phyloP scores from a whole-genome alignment of 192 early-diverging fungal genomes.

The Podila epigama region DNA sequence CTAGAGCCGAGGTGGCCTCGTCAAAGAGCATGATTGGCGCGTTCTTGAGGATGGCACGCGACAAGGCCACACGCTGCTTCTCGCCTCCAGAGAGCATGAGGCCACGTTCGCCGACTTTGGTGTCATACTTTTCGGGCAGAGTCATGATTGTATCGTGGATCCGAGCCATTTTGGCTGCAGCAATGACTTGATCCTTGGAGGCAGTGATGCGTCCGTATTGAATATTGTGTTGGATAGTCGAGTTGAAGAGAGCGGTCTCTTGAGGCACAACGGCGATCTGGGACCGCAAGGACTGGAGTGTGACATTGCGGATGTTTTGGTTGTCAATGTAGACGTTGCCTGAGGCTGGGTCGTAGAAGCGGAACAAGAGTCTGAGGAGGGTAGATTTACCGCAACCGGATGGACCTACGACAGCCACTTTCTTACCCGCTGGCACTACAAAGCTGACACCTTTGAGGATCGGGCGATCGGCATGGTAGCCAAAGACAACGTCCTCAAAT shows the following conservation, averaged over 20 bases:
- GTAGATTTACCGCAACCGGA: slow-evolving; percentile 93
- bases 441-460: slow-evolving; percentile 67
- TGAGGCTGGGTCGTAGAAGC: slow-evolving; percentile 88
- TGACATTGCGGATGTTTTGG: slow-evolving; percentile 81
- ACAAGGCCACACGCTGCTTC: slow-evolving; percentile 91
- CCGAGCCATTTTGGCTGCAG: slow-evolving; percentile 77
- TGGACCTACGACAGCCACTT: slow-evolving; percentile 92
- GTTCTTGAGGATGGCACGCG: slow-evolving; percentile 93
- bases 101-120: slow-evolving; percentile 90
- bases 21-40: slow-evolving; percentile 89
- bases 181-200: slow-evolving; percentile 66
- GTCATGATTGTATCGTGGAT: slow-evolving; percentile 79
- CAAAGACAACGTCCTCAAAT: slow-evolving; percentile 85
- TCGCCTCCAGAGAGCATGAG: slow-evolving; percentile 88
- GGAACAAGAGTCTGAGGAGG: slow-evolving; percentile 84
- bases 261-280: slow-evolving; percentile 91
- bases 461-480: slow-evolving; percentile 65
- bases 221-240: slow-evolving; percentile 92
- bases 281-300: slow-evolving; percentile 78
- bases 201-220: slow-evolving; percentile 83
- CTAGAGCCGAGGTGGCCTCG: slow-evolving; percentile 92
- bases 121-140: slow-evolving; percentile 83
- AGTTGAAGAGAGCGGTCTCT: slow-evolving; percentile 95
- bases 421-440: slow-evolving; percentile 83
- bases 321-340: slow-evolving; percentile 89